Percentiles rank a stretch among this genome's conserved stretches.
Conservation (phyloP, 305 asterid genomes). For the Rubia tinctorum region DNA sequence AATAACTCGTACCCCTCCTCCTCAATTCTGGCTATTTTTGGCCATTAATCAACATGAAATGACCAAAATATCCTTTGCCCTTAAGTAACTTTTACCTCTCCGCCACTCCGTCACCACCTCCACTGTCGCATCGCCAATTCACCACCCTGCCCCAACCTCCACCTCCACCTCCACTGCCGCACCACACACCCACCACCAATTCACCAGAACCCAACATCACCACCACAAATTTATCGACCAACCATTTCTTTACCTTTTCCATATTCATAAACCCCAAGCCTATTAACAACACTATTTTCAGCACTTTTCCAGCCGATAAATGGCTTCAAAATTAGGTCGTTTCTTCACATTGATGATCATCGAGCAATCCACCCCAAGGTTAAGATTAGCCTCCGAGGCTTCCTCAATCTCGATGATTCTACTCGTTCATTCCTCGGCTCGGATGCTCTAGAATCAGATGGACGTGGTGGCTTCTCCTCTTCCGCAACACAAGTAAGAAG, state of each 20-base stretch:
- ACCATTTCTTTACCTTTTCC: background rate
- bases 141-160: too few species aligned
- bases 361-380: constrained; percentile 29
- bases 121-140: too few species aligned
- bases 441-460: constrained; percentile 35
- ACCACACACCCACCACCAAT: too few species aligned
- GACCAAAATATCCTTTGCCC: too few species aligned
- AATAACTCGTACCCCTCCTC: too few species aligned
- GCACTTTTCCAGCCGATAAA: constrained; percentile 1
- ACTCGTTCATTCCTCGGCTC: constrained; percentile 45
- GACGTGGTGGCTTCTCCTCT: background rate
- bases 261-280: background rate
- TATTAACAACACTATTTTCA: background rate
- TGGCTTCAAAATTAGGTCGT: constrained; percentile 59
- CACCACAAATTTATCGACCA: too few species aligned
- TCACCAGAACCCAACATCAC: too few species aligned
- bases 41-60: too few species aligned
- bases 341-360: constrained; percentile 29
- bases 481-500: constrained; percentile 17
- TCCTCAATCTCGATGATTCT: constrained; percentile 29
- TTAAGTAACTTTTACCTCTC: too few species aligned
- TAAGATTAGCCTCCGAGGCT: constrained; percentile 17
- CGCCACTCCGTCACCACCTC: too few species aligned
- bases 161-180: too few species aligned
- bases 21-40: too few species aligned